Percentiles rank a stretch among this genome's conserved stretches.
Evolutionary conservation across 2,329 filamentous ascomycete genomes (phyloP).

Genomic region (Fusarium veterinarium): DNA sequence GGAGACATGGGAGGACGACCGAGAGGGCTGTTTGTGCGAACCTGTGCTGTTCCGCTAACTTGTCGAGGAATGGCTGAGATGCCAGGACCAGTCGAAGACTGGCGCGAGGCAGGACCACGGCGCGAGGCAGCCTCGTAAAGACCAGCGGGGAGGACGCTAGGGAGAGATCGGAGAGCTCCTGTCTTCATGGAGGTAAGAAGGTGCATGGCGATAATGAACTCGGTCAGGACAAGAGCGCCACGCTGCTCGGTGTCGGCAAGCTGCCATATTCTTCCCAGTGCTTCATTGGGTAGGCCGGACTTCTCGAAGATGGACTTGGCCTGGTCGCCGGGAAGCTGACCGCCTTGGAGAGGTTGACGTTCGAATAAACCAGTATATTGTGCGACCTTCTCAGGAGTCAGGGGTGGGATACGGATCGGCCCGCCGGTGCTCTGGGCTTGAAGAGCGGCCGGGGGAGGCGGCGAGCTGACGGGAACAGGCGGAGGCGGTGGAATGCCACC

Average conservation of each 20-base stretch:
- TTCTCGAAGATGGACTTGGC: slow-evolving; percentile 97
- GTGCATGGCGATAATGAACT: slow-evolving; percentile 99
- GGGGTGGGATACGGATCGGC: slow-evolving; percentile 86
- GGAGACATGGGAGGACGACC: slow-evolving; percentile 61
- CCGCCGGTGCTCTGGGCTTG: slow-evolving; percentile 71
- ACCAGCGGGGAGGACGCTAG: slow-evolving; percentile 82
- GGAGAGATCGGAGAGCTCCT: slow-evolving; percentile 81
- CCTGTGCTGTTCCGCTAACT: slow-evolving; percentile 76
- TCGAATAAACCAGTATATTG: slow-evolving; percentile 94
- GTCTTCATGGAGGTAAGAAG: slow-evolving; percentile 91
- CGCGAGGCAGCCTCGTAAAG: slow-evolving; percentile 91
- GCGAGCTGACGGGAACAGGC: slow-evolving; percentile 46
- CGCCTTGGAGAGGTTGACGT: slow-evolving; percentile 79
- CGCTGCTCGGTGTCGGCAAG: slow-evolving; percentile 94
- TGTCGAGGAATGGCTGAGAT: slow-evolving; percentile 83
- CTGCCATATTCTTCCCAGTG: slow-evolving; percentile 95
- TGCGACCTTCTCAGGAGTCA: slow-evolving; percentile 87
- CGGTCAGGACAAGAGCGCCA: slow-evolving; percentile 84
- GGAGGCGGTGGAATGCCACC: slow-evolving; percentile 59
- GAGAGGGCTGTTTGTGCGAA: slow-evolving; percentile 71
- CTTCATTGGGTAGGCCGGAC: slow-evolving; percentile 88
- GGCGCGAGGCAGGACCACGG: slow-evolving; percentile 61
- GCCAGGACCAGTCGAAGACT: slow-evolving; percentile 63
- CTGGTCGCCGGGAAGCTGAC: slow-evolving; percentile 81
- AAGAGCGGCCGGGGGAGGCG: slow-evolving; percentile 63